Evolutionary conservation across 345 rosid genomes (phyloP).

Genomic region (Rhodomyrtus tomentosa): DNA sequence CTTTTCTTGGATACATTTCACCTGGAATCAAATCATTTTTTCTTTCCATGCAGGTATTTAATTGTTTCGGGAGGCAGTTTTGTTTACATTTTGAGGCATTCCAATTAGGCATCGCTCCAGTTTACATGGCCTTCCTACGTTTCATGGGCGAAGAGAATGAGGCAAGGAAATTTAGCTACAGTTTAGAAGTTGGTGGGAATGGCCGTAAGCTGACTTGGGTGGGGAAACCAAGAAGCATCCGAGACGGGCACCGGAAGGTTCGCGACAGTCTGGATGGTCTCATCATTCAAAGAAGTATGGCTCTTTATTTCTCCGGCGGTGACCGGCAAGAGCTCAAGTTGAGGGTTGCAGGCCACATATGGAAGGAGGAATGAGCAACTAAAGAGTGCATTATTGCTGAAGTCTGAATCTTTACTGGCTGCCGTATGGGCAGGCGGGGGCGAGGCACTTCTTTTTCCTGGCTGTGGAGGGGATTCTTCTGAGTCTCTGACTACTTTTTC

Average conservation of each 20-base stretch:
- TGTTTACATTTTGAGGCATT: slow-evolving; percentile 95
- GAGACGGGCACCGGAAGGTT: slow-evolving; percentile 82
- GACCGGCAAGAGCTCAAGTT: slow-evolving; percentile 79
- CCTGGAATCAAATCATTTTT: neutral
- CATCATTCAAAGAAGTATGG: slow-evolving; percentile 67
- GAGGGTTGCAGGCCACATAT: slow-evolving; percentile 72
- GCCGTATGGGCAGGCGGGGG: neutral
- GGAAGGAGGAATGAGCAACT: slow-evolving; percentile 61
- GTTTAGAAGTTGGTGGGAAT: slow-evolving; percentile 72
- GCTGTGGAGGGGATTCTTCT: neutral
- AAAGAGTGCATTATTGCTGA: neutral
- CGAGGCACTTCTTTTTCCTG: neutral
- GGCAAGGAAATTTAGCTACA: slow-evolving; percentile 73
- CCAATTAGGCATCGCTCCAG: slow-evolving; percentile 71
- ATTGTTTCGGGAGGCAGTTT: slow-evolving; percentile 86
- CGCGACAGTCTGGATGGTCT: slow-evolving; percentile 86
- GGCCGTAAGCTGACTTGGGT: slow-evolving; percentile 74
- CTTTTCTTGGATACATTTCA: neutral
- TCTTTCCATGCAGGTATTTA: slow-evolving; percentile 46
- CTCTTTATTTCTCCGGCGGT: slow-evolving; percentile 76
- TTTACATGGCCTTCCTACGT: slow-evolving; percentile 82
- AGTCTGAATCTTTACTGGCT: neutral
- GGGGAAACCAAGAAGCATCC: slow-evolving; percentile 80
- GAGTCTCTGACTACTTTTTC: neutral
- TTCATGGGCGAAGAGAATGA: slow-evolving; percentile 93